A percentile compares a stretch with the other conserved stretches of the same genome.
Conservation (phyloP, 768 basidiomycete genomes). For the Chalciporus chontae region DNA sequence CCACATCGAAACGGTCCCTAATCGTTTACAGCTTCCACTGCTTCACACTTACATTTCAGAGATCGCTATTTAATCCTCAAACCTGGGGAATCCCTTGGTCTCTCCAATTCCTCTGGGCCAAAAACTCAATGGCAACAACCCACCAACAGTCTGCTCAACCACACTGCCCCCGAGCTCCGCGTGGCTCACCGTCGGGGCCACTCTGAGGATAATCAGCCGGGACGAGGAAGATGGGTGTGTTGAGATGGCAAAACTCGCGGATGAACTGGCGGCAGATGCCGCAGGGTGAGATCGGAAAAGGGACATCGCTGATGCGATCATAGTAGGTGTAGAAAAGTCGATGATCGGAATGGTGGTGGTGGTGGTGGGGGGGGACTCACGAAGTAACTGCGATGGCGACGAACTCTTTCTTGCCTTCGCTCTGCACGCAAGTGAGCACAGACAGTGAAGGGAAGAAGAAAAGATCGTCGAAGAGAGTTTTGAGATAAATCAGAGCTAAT, state of each 20-base stretch:
- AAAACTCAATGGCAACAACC: constrained; percentile 83
- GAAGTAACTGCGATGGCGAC: constrained; percentile 75
- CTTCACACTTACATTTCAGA: too few species aligned
- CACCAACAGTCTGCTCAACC: constrained; percentile 64
- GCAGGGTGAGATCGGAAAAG: constrained; percentile 73
- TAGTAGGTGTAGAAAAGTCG: too few species aligned
- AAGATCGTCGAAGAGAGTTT: neutral
- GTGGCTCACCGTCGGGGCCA: constrained; percentile 23
- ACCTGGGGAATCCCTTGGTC: constrained; percentile 32
- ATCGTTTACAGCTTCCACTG: too few species aligned
- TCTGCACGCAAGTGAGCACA: constrained; percentile 42
- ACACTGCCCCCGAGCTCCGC: constrained; percentile 37
- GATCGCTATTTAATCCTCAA: too few species aligned
- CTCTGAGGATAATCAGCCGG: constrained; percentile 57
- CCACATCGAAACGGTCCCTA: too few species aligned
- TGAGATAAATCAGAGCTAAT: neutral
- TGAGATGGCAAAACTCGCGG: constrained; percentile 76
- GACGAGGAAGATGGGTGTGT: constrained; percentile 71
- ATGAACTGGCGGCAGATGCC: constrained; percentile 92
- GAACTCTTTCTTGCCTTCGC: constrained; percentile 72
- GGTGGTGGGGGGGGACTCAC: constrained; percentile 41
- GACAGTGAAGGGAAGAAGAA: neutral
- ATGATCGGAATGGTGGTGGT: neutral
- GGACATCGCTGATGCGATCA: constrained; percentile 59
- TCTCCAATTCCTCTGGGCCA: constrained; percentile 77